A percentile compares a stretch with the other conserved stretches of the same genome.
Conservation (phyloP, 768 basidiomycete genomes). For the Termitomyces sp. region DNA sequence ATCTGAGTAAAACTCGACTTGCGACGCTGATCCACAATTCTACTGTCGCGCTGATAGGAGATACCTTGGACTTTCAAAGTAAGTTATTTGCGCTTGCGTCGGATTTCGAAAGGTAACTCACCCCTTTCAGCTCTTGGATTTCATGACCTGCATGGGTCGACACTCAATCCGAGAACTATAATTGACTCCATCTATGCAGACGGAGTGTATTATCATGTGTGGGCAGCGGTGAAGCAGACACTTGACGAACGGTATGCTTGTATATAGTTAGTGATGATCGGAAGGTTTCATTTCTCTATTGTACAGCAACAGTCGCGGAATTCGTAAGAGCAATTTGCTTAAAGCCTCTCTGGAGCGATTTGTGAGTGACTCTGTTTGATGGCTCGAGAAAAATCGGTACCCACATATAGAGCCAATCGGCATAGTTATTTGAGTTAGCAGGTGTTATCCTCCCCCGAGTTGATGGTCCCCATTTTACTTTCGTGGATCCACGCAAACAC, state of each 20-base stretch:
- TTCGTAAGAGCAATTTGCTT: slow-evolving; percentile 7
- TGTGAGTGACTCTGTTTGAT: slow-evolving; percentile 16
- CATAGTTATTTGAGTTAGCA: slow-evolving; percentile 50
- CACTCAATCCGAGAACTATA: slow-evolving; percentile 18
- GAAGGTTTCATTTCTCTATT: background rate
- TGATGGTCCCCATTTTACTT: slow-evolving; percentile 45
- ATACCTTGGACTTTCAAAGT: slow-evolving; percentile 43
- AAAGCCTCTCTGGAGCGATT: slow-evolving; percentile 23
- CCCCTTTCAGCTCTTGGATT: slow-evolving; percentile 16
- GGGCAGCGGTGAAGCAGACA: slow-evolving; percentile 26
- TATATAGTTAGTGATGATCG: background rate
- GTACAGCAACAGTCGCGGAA: slow-evolving; percentile 9
- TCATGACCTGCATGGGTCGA: slow-evolving; percentile 24
- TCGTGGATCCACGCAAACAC: slow-evolving; percentile 47
- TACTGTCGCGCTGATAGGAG: slow-evolving; percentile 35
- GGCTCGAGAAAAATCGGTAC: background rate
- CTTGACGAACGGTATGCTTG: slow-evolving; percentile 18
- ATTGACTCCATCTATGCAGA: slow-evolving; percentile 13
- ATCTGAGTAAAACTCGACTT: slow-evolving; percentile 1
- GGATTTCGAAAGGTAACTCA: background rate
- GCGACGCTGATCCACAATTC: slow-evolving; percentile 14
- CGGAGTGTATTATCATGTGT: slow-evolving; percentile 25
- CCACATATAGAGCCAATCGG: background rate
- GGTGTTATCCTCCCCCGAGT: slow-evolving; percentile 38
- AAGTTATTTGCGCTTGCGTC: slow-evolving; percentile 13